Percentiles rank a stretch among this genome's conserved stretches.
Evolutionary conservation across 2,329 filamentous ascomycete genomes (phyloP).

Genomic region (Pseudovirgaria hyperparasitica): DNA sequence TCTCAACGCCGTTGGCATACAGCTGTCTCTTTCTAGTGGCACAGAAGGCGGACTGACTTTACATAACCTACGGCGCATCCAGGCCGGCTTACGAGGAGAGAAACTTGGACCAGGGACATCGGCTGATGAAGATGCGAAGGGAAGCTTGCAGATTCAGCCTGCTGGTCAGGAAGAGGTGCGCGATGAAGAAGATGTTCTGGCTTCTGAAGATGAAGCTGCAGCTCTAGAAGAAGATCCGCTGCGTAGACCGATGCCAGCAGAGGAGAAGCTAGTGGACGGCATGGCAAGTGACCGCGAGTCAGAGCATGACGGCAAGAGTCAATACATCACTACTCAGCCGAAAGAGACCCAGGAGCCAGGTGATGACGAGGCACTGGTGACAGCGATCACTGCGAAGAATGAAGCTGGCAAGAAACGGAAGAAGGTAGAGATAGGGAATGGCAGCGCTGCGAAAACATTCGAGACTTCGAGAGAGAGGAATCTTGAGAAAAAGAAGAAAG

Average conservation of each 20-base stretch:
- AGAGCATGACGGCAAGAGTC: too few relatives aligned
- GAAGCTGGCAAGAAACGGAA: constrained; percentile 20
- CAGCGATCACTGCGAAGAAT: constrained; percentile 10
- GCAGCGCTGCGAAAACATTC: too few relatives aligned
- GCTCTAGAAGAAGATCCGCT: constrained; percentile 1
- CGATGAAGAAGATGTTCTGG: constrained; percentile 8
- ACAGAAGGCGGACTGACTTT: constrained; percentile 35
- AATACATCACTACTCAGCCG: too few relatives aligned
- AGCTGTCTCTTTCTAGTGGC: constrained; percentile 29
- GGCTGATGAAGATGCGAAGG: constrained; percentile 24
- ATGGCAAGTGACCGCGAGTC: constrained; percentile 4
- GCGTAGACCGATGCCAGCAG: constrained; percentile 4
- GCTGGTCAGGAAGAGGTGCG: constrained; percentile 7
- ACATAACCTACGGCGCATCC: constrained; percentile 40
- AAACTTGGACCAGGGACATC: constrained; percentile 31
- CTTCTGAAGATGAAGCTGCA: constrained; percentile 8
- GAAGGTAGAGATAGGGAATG: constrained; percentile 9
- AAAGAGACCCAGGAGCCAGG: too few relatives aligned
- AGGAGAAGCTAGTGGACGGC: constrained; percentile 6
- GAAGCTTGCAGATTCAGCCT: constrained; percentile 10
- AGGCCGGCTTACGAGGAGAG: constrained; percentile 40
- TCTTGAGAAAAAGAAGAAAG: constrained; percentile 6
- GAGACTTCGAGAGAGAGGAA: constrained; percentile 6
- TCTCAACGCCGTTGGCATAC: constrained; percentile 28
- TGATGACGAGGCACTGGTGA: constrained; percentile 15